phyloP scores from a whole-genome alignment of 371 early-diverging fungal genomes.

The Vairimorpha ceranae region DNA sequence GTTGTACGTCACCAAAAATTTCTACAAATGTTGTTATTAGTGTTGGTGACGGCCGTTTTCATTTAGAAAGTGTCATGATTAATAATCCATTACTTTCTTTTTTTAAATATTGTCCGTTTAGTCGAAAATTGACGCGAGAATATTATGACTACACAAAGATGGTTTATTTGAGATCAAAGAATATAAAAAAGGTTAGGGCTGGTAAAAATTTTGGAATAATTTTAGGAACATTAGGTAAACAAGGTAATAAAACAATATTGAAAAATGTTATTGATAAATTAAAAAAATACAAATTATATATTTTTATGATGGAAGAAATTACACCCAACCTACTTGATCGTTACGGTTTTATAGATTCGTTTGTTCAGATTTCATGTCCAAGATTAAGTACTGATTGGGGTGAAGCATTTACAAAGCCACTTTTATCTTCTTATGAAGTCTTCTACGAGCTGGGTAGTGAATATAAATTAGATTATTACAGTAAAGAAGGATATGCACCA shows the following conservation, averaged over 20 bases:
- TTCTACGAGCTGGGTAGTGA: conserved; percentile 65
- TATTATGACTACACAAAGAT: conserved; percentile 82
- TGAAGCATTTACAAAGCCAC: conserved; percentile 79
- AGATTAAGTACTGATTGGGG: conserved; percentile 98
- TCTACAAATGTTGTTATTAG: conserved; percentile 64
- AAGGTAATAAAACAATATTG: conserved; percentile 83
- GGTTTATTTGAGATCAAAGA: conserved; percentile 72
- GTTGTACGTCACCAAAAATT: conserved; percentile 89
- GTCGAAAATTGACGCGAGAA: conserved; percentile 79
- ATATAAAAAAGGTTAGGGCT: conserved; percentile 68
- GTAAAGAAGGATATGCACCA: conserved; percentile 48
- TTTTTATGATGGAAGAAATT: conserved; percentile 58
- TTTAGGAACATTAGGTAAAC: conserved; percentile 90
- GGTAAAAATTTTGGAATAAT: conserved; percentile 76
- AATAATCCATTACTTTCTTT: conserved; percentile 81
- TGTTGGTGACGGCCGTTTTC: conserved; percentile 95
- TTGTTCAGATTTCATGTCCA: conserved; percentile 94
- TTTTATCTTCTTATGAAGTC: conserved; percentile 90
- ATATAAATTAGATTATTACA: conserved; percentile 62
- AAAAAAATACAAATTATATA: conserved; percentile 64
- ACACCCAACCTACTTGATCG: conserved; percentile 40
- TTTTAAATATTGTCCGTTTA: conserved; percentile 92
- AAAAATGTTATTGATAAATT: conserved; percentile 62
- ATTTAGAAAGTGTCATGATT: conserved; percentile 97
- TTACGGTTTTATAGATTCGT: conserved; percentile 63